Conservation (phyloP, 768 basidiomycete genomes). For the Termitomyces heimii region DNA sequence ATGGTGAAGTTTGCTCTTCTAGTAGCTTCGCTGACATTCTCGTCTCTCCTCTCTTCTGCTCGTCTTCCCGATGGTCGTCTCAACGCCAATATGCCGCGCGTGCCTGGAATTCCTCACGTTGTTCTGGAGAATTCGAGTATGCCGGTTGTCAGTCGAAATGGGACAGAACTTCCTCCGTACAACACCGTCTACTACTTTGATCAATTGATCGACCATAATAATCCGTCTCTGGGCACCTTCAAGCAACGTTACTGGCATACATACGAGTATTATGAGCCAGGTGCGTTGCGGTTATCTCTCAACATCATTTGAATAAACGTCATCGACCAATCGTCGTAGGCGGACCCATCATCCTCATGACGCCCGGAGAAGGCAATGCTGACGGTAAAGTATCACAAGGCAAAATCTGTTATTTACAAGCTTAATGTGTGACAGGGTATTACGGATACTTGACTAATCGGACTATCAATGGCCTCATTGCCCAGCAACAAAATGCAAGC, state of each 20-base stretch:
- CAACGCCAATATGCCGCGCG: constrained; percentile 36
- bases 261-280: constrained; percentile 57
- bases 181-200: constrained; percentile 50
- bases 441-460: constrained; percentile 56
- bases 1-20: constrained; percentile 17
- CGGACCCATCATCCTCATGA: constrained; percentile 58
- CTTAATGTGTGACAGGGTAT: constrained; percentile 25
- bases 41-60: constrained; percentile 17
- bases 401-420: neutral
- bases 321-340: constrained; percentile 21
- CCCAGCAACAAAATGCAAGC: constrained; percentile 59
- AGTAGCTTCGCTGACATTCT: constrained; percentile 12
- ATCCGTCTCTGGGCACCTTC: constrained; percentile 66
- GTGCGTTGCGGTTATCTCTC: constrained; percentile 18
- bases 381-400: constrained; percentile 25
- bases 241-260: constrained; percentile 70
- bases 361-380: constrained; percentile 62
- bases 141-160: constrained; percentile 37
- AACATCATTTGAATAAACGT: neutral
- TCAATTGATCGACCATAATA: constrained; percentile 48
- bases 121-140: constrained; percentile 17
- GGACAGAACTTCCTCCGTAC: constrained; percentile 37
- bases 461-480: constrained; percentile 57
- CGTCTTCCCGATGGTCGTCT: constrained; percentile 31
- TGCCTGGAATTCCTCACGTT: constrained; percentile 30